Base-by-base conservation (phyloP, 805 yeast species). In the Isabelozyma pseudorhagii region DNA sequence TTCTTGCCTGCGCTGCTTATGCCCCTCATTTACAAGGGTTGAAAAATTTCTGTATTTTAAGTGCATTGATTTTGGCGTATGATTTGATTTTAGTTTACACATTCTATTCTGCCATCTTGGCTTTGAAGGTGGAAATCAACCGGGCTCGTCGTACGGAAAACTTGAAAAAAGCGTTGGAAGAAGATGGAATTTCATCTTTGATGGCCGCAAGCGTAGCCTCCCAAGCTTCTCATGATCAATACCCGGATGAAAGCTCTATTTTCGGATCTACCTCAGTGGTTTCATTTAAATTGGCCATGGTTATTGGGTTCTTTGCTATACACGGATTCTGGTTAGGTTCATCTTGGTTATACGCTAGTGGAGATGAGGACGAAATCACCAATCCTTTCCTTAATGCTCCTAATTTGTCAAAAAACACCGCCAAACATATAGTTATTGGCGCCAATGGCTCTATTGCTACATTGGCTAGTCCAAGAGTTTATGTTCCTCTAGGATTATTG, bases 71-170 rank as follows among this genome's bases (percentile, higher is more conserved):
- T 49, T 69, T 93, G 59, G 67, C 81, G 3, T 84, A 79, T 56
- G 98, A 93, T 67, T 72, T 87, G 48, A 53, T 89, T 40, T 77
- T 89, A 63, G 82, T 89, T 17, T 81, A 82, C 60, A 89, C 97
- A 1, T 91, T 91, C 66, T 92, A 79, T 66, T 76, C 96, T 11
- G 91, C 97, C 3, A 81, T 89, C 48, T 79, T 93, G 56, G 84
- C 96, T 2, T 78, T 93, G 66, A 93, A 93, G 70, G 83, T 93
- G 43, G 97, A 94, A 68, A 89, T 93, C 66, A 83, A 83, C 64
- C 77, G 88, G 52, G 94, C 94, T 49, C 89, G 92, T 68, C 83
- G 89, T 55, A 87, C 90, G 44, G 83, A 89, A 51, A 81, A 83
- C 48, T 80, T 91, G 63, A 84, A 86, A 63, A 83, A 82, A 54